Percentiles rank a stretch among this genome's conserved stretches.
Conservation (phyloP, 2,329 filamentous ascomycete species). For the Penicillium sclerotiorum region DNA sequence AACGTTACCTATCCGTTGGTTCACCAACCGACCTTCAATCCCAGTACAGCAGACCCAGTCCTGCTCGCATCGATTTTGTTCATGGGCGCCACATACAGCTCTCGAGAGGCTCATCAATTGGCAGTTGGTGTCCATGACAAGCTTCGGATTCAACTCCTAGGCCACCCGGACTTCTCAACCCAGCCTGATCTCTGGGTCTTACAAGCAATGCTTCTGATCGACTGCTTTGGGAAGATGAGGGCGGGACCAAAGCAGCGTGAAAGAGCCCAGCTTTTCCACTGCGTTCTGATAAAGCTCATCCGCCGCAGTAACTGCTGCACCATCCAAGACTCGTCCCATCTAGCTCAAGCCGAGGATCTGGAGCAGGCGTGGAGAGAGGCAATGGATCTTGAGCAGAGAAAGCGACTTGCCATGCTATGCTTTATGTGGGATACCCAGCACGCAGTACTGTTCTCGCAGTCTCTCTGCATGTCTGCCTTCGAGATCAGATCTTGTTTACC, state of each 20-base stretch:
- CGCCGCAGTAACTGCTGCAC: constrained; percentile 56
- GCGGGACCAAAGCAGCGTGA: constrained; percentile 66
- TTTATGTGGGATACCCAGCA: constrained; percentile 70
- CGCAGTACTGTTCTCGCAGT: constrained; percentile 66
- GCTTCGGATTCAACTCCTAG: constrained; percentile 62
- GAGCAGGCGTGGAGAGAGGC: constrained; percentile 57
- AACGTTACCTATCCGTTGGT: constrained; percentile 64
- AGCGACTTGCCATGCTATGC: constrained; percentile 62
- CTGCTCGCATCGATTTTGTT: constrained; percentile 59
- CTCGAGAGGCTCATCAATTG: constrained; percentile 61
- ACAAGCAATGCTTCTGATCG: constrained; percentile 63
- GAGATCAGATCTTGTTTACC: constrained; percentile 62
- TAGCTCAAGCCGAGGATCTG: constrained; percentile 42
- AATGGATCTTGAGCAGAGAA: constrained; percentile 60
- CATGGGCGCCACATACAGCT: constrained; percentile 64
- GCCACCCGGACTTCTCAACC: constrained; percentile 59
- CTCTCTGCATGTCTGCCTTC: constrained; percentile 67
- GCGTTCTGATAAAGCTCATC: constrained; percentile 58
- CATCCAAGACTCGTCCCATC: constrained; percentile 41
- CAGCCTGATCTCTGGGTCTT: constrained; percentile 64
- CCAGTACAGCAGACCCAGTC: constrained; percentile 53
- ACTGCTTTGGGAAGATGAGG: constrained; percentile 66
- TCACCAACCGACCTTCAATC: constrained; percentile 60
- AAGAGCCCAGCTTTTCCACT: constrained; percentile 63
- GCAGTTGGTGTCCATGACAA: constrained; percentile 65